phyloP scores from a whole-genome alignment of 148 eudicot genomes.

The Rheum nobile region DNA sequence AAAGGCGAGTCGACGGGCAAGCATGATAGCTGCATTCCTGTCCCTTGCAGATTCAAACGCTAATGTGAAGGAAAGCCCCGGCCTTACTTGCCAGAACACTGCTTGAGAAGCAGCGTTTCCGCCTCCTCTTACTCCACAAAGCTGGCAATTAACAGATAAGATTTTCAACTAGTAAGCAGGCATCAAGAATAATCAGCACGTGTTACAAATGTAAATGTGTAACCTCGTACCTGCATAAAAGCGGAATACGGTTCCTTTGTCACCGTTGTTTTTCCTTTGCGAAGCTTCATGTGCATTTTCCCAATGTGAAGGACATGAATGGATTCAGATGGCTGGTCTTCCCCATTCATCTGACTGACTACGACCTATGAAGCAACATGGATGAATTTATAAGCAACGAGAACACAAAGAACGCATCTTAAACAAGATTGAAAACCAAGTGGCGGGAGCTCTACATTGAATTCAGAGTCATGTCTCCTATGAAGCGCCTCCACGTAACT shows the following conservation, averaged over 20 bases:
- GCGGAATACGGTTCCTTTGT: conserved; percentile 80
- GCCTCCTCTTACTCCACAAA: conserved; percentile 98
- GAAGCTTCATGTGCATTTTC: conserved; percentile 92
- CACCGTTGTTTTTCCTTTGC: conserved; percentile 67
- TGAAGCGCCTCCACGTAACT: conserved; percentile 94
- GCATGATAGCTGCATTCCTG: conserved; percentile 92
- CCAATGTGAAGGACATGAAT: conserved; percentile 83
- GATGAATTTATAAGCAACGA: neutral
- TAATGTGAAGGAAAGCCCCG: conserved; percentile 58
- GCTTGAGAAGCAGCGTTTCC: conserved; percentile 98
- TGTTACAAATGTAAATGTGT: neutral
- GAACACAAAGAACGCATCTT: neutral
- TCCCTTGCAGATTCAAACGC: conserved; percentile 92
- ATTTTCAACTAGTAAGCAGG: no score
- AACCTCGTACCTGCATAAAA: conserved; percentile 66
- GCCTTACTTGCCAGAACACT: conserved; percentile 69
- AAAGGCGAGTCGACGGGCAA: conserved; percentile 85
- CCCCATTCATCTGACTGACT: conserved; percentile 76
- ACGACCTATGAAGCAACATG: conserved; percentile 39
- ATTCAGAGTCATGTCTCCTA: conserved; percentile 73
- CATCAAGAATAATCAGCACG: no score
- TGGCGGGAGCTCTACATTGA: conserved; percentile 41
- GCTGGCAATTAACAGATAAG: conserved; percentile 22
- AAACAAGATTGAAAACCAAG: neutral
- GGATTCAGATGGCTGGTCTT: conserved; percentile 58